Conservation (phyloP, 257 asterid genomes). For the Petunia secreta region DNA sequence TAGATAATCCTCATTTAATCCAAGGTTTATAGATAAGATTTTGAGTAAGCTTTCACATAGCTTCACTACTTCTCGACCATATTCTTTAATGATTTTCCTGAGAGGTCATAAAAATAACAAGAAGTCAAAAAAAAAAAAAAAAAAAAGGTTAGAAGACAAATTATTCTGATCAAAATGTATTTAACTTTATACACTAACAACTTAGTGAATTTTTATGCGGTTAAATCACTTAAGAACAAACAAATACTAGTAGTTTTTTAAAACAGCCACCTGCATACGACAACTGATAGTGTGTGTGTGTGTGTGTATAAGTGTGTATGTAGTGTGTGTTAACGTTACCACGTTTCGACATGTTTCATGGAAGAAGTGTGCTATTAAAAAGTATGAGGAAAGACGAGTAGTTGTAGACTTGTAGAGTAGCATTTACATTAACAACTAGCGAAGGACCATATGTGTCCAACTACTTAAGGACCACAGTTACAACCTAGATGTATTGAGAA, state of each 20-base stretch:
- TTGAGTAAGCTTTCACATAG: conserved; percentile 59
- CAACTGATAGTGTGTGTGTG: neutral
- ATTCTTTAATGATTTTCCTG: conserved; percentile 62
- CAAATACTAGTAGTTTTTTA: neutral
- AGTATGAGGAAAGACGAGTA: neutral
- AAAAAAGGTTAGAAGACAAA: neutral
- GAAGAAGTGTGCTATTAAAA: neutral
- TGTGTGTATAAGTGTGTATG: neutral
- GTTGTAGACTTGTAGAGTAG: no score
- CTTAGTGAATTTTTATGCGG: neutral
- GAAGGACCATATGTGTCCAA: neutral
- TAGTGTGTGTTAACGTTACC: neutral
- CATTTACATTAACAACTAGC: neutral
- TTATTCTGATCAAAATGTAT: neutral
- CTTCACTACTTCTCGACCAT: conserved; percentile 59
- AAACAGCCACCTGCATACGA: neutral
- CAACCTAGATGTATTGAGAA: neutral
- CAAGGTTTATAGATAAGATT: conserved; percentile 59
- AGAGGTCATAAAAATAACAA: neutral
- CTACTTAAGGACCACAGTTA: neutral
- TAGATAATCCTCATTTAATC: conserved; percentile 57
- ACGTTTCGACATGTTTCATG: neutral
- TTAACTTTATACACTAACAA: neutral
- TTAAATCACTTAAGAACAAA: neutral
- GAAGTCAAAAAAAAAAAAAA: neutral